Percentiles rank a stretch among this genome's conserved stretches.
Evolutionary conservation across 2,329 filamentous ascomycete species (phyloP).

Genomic region (Colletotrichum sublineola): DNA sequence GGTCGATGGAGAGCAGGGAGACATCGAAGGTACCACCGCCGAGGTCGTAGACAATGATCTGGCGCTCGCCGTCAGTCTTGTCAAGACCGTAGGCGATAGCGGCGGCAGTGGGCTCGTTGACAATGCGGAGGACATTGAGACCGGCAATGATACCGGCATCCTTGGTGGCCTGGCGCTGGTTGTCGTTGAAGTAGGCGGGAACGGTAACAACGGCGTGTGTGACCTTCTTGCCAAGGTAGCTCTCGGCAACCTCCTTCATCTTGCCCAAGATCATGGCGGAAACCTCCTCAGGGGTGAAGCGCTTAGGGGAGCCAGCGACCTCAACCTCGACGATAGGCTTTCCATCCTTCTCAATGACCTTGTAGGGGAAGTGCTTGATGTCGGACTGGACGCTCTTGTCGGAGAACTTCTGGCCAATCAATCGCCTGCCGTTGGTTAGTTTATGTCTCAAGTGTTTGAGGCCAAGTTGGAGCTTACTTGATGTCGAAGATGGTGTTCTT

Average conservation of each 20-base stretch:
- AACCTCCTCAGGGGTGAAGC: conserved; percentile 84
- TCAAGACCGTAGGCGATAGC: conserved; percentile 95
- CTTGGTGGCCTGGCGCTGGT: conserved; percentile 97
- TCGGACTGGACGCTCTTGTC: conserved; percentile 93
- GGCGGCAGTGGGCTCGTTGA: conserved; percentile 96
- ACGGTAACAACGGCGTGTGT: conserved; percentile 93
- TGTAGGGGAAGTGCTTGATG: conserved; percentile 99
- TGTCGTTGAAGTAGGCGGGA: conserved; percentile 98
- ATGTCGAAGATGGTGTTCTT: conserved; percentile 82
- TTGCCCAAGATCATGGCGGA: conserved; percentile 86
- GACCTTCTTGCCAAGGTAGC: conserved; percentile 84
- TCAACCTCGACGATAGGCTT: conserved; percentile 88
- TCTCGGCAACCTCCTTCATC: conserved; percentile 88
- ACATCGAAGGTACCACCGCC: conserved; percentile 97
- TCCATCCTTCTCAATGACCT: conserved; percentile 88
- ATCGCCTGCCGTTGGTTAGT: conserved; percentile 67
- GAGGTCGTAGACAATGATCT: conserved; percentile 94
- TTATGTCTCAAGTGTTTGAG: conserved; percentile 10
- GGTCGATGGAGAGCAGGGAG: conserved; percentile 89
- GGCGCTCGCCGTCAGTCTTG: conserved; percentile 85
- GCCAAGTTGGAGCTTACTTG: conserved; percentile 71
- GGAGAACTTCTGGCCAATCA: conserved; percentile 86
- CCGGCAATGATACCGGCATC: conserved; percentile 93
- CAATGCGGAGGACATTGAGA: conserved; percentile 94
- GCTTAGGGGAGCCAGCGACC: conserved; percentile 74